These are phyloP conservation scores for Hysterium pulicare DNA, from an alignment of 2,329 filamentous ascomycete species.

Conservation along the genomic window DNA sequence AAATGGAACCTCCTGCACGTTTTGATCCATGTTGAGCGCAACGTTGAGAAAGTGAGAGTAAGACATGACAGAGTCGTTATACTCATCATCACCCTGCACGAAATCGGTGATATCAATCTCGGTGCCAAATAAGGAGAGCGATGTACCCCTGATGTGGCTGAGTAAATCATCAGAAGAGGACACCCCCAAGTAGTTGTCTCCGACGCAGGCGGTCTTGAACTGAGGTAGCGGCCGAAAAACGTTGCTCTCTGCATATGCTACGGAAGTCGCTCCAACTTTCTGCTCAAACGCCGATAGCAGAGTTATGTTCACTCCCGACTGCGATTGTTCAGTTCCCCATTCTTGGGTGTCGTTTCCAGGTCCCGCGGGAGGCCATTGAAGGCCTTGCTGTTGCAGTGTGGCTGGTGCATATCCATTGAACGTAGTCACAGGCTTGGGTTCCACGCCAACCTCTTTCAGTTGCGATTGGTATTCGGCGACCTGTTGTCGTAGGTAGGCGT, in stretches of 20 bases:
- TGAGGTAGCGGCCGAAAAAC: slow-evolving; percentile 38
- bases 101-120: slow-evolving; percentile 76
- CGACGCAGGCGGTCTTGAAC: slow-evolving; percentile 46
- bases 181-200: slow-evolving; percentile 65
- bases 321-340: slow-evolving; percentile 18
- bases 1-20: slow-evolving; percentile 54
- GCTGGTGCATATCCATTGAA: slow-evolving; percentile 31
- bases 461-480: slow-evolving; percentile 67
- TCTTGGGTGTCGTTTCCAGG: slow-evolving; percentile 15
- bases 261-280: slow-evolving; percentile 10
- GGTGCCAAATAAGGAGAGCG: slow-evolving; percentile 73
- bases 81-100: slow-evolving; percentile 62
- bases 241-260: slow-evolving; percentile 13
- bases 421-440: slow-evolving; percentile 51
- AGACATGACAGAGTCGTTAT: slow-evolving; percentile 58
- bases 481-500: slow-evolving; percentile 62
- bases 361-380: slow-evolving; percentile 5
- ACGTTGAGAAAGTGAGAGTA: slow-evolving; percentile 68
- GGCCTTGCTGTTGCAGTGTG: slow-evolving; percentile 18
- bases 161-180: slow-evolving; percentile 61
- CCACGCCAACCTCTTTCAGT: slow-evolving; percentile 58
- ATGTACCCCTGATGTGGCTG: slow-evolving; percentile 72
- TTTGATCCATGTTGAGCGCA: slow-evolving; percentile 56
- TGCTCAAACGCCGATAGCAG: slow-evolving; percentile 23
- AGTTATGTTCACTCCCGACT: slow-evolving; percentile 21